Percentiles rank a stretch among this genome's conserved stretches.
Evolutionary conservation across 2,329 filamentous ascomycete genomes (phyloP).

Genomic region (Rhytidhysteron rufulum): DNA sequence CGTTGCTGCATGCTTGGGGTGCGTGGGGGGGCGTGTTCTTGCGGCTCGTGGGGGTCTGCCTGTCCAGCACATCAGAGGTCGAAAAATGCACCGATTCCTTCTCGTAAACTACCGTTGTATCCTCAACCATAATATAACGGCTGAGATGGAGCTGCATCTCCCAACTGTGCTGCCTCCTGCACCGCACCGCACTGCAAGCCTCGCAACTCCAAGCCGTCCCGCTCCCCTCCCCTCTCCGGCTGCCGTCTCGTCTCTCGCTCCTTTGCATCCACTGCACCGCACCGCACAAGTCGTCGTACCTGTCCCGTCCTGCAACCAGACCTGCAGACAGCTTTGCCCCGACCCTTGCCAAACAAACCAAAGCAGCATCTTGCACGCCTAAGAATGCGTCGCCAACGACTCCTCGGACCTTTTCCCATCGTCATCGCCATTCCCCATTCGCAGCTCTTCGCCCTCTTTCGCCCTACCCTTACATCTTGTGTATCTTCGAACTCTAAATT

Average conservation of each 20-base stretch:
- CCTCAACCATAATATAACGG: not conserved
- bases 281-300: not conserved
- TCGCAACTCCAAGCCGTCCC: too few relatives aligned
- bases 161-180: not conserved
- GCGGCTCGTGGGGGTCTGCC: too few relatives aligned
- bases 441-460: not conserved
- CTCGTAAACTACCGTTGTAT: slow-evolving; percentile 1
- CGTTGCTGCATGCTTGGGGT: too few relatives aligned
- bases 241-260: not conserved
- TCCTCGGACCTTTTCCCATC: not conserved
- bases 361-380: not conserved
- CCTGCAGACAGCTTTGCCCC: not conserved
- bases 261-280: not conserved
- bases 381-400: not conserved
- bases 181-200: not conserved
- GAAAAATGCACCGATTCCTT: not conserved
- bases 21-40: not conserved
- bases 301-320: not conserved
- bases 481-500: not conserved
- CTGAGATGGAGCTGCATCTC: not conserved
- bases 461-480: not conserved
- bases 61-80: not conserved
- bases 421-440: not conserved
- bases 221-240: too few relatives aligned
- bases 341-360: not conserved